Evolutionary conservation across 2,329 filamentous ascomycete genomes (phyloP).

Genomic region (Lachnellula subtilissima): DNA sequence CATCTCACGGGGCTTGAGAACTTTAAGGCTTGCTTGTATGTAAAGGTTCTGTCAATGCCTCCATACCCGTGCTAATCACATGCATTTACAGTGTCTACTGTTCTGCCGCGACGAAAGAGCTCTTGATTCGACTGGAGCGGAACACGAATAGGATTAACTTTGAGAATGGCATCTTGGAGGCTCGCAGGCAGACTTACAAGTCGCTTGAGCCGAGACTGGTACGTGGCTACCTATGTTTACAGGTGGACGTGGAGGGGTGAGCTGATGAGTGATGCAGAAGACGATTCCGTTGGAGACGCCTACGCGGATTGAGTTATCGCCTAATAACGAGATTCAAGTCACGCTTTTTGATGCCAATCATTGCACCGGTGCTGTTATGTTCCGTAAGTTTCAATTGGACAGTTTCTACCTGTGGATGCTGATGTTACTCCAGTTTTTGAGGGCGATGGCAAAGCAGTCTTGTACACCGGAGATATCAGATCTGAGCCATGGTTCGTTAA

Average conservation of each 20-base stretch:
- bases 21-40: constrained; percentile 68
- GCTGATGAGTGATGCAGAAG: constrained; percentile 45
- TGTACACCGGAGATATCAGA: constrained; percentile 88
- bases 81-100: constrained; percentile 64
- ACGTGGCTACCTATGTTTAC: constrained; percentile 12
- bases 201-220: constrained; percentile 68
- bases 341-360: constrained; percentile 91
- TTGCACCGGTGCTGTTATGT: constrained; percentile 87
- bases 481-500: constrained; percentile 85
- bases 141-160: constrained; percentile 78
- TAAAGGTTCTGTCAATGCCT: neutral
- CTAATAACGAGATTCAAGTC: constrained; percentile 65
- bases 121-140: constrained; percentile 75
- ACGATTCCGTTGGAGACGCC: constrained; percentile 78
- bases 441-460: constrained; percentile 61
- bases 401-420: neutral
- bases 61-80: neutral
- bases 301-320: constrained; percentile 67
- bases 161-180: constrained; percentile 70
- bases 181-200: constrained; percentile 68
- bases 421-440: constrained; percentile 57
- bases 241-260: neutral
- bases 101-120: constrained; percentile 74
- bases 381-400: constrained; percentile 44
- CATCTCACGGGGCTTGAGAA: constrained; percentile 78